These are phyloP conservation scores for Scleromitrula shiraiana DNA, from an alignment of 2,329 filamentous ascomycete genomes.

Conservation along the genomic window DNA sequence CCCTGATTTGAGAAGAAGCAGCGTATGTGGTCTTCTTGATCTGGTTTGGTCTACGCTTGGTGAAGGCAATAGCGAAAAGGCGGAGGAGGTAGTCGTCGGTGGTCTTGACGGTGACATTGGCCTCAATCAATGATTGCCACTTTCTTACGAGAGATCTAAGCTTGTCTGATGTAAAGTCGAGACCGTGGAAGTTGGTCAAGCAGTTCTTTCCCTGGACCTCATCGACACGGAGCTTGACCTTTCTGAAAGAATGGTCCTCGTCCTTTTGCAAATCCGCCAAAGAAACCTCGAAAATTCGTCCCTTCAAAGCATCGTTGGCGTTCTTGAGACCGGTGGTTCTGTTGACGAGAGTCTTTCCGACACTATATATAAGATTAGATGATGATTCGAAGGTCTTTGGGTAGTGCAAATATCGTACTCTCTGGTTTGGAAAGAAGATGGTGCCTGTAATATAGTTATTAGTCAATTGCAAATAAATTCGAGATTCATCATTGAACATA, in stretches of 20 bases:
- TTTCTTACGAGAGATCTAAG: slow-evolving; percentile 98
- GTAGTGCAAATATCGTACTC: slow-evolving; percentile 53
- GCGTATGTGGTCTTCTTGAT: slow-evolving; percentile 99
- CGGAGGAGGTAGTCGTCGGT: slow-evolving; percentile 99
- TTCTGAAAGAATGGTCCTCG: slow-evolving; percentile 99
- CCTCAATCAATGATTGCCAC: slow-evolving; percentile 99
- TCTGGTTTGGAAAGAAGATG: slow-evolving; percentile 89
- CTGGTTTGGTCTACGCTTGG: slow-evolving; percentile 98
- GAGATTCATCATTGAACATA: slow-evolving; percentile 33
- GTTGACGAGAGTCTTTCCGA: slow-evolving; percentile 99
- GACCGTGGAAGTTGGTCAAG: slow-evolving; percentile 99
- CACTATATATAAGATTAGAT: slow-evolving; percentile 52
- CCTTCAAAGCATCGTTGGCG: slow-evolving; percentile 98
- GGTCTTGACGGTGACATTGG: slow-evolving; percentile 99
- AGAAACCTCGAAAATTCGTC: slow-evolving; percentile 97
- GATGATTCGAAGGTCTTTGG: slow-evolving; percentile 16
- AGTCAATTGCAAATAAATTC: slow-evolving; percentile 15
- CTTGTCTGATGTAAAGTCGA: slow-evolving; percentile 99
- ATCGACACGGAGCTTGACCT: slow-evolving; percentile 97
- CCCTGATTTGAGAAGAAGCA: slow-evolving; percentile 90
- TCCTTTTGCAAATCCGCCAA: slow-evolving; percentile 99
- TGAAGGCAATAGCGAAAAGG: slow-evolving; percentile 98
- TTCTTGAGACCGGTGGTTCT: slow-evolving; percentile 99
- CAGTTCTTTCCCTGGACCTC: slow-evolving; percentile 99
- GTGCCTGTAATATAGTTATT: slow-evolving; percentile 51